These are phyloP conservation scores for Clarireedia paspali DNA, from an alignment of 2,329 filamentous ascomycete genomes.

Conservation along the genomic window DNA sequence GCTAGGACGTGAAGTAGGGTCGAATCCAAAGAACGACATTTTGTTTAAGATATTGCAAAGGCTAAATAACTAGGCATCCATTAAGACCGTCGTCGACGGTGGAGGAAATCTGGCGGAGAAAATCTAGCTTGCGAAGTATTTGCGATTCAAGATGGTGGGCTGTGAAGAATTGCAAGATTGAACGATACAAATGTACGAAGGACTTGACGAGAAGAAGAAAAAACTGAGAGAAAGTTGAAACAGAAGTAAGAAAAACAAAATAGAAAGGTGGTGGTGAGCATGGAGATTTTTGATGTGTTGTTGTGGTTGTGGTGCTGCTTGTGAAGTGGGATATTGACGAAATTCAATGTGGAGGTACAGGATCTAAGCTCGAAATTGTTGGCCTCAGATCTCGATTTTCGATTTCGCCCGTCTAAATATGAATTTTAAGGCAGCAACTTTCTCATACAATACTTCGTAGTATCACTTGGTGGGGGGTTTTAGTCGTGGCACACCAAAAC, in stretches of 20 bases:
- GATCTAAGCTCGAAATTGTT: too few species aligned
- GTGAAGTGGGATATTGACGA: too few species aligned
- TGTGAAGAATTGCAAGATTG: not conserved
- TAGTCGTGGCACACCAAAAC: too few species aligned
- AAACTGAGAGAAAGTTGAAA: not conserved
- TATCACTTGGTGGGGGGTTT: too few species aligned
- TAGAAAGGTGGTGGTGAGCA: too few species aligned
- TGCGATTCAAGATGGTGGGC: not conserved
- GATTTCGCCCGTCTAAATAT: too few species aligned
- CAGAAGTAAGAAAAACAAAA: not conserved
- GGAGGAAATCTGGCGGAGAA: not conserved
- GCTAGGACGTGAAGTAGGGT: constrained; percentile 53
- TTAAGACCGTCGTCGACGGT: not conserved
- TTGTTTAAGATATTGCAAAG: constrained; percentile 1
- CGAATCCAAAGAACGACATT: constrained; percentile 94
- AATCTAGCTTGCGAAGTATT: not conserved
- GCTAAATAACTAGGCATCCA: constrained; percentile 1
- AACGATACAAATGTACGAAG: not conserved
- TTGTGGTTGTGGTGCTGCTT: too few species aligned
- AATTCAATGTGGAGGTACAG: too few species aligned
- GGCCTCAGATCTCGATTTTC: too few species aligned
- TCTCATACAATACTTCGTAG: too few species aligned
- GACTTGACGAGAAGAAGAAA: not conserved
- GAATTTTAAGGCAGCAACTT: too few species aligned
- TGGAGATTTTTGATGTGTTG: too few species aligned